These are phyloP conservation scores for Phytophthora megakarya DNA, from an alignment of 352 stramenopile species.

Conservation along the genomic window DNA sequence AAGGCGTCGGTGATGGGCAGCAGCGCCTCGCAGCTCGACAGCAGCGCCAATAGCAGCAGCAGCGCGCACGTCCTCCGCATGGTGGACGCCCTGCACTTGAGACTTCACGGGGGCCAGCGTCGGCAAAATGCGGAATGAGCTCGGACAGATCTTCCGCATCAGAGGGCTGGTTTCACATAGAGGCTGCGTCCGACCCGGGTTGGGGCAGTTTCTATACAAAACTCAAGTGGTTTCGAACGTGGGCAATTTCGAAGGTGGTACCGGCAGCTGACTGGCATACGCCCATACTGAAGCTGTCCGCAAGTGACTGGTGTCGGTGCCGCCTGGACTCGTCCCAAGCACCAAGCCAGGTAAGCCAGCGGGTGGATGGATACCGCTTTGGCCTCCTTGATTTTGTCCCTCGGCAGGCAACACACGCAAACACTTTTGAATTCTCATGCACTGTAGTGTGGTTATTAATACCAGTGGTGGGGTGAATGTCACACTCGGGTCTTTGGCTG, in stretches of 20 bases:
- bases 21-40: conserved; percentile 29
- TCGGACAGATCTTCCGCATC: conserved; percentile 38
- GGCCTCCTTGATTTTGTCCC: conserved; percentile 25
- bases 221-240: neutral
- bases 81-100: conserved; percentile 9
- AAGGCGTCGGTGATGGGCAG: conserved; percentile 32
- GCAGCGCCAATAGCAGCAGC: conserved; percentile 23
- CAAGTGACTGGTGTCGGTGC: neutral
- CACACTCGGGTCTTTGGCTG: conserved; percentile 26
- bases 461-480: conserved; percentile 20
- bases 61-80: conserved; percentile 19
- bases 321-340: conserved; percentile 21
- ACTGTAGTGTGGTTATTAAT: neutral
- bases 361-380: conserved; percentile 12
- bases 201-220: conserved; percentile 23
- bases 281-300: neutral
- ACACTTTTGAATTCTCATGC: conserved; percentile 24
- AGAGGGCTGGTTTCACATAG: conserved; percentile 17
- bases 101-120: conserved; percentile 12
- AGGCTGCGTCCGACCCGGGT: conserved; percentile 14
- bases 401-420: conserved; percentile 5
- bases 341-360: conserved; percentile 8
- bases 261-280: conserved; percentile 12
- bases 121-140: conserved; percentile 50
- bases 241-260: conserved; percentile 39